Conservation (phyloP, 2,329 filamentous ascomycete species). For the Samsoniella hepiali region DNA sequence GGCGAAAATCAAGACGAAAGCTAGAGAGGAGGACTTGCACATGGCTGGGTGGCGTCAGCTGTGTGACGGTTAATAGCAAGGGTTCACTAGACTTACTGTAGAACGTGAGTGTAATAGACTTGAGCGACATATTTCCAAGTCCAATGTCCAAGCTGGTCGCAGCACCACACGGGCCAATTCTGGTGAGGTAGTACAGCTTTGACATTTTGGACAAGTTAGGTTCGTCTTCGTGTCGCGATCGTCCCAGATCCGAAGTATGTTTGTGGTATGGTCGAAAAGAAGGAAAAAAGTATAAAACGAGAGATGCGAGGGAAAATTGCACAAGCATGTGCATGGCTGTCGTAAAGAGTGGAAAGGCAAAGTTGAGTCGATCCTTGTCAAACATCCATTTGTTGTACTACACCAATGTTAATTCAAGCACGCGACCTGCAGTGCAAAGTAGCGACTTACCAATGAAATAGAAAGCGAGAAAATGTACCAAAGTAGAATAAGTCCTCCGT, state of each 20-base stretch:
- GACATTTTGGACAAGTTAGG: constrained; percentile 69
- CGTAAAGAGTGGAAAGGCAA: constrained; percentile 91
- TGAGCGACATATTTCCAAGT: constrained; percentile 89
- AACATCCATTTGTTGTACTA: constrained; percentile 99
- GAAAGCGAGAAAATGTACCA: constrained; percentile 93
- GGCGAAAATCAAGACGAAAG: constrained; percentile 92
- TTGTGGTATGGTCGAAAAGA: constrained; percentile 66
- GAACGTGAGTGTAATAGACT: constrained; percentile 95
- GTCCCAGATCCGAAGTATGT: constrained; percentile 47
- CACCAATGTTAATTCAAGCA: constrained; percentile 48
- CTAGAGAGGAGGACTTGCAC: constrained; percentile 96
- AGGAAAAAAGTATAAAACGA: constrained; percentile 79
- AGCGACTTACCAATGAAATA: constrained; percentile 75
- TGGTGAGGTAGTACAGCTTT: constrained; percentile 84
- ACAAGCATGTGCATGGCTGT: constrained; percentile 95
- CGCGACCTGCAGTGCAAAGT: neutral
- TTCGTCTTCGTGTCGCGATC: constrained; percentile 52
- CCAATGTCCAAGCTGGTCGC: constrained; percentile 96
- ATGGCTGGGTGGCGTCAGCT: constrained; percentile 58
- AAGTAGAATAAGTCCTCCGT: constrained; percentile 74
- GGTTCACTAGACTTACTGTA: constrained; percentile 62
- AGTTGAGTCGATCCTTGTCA: constrained; percentile 76
- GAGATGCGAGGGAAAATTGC: constrained; percentile 75
- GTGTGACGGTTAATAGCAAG: constrained; percentile 7
- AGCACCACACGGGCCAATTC: constrained; percentile 86